Conservation (phyloP, 2,329 filamentous ascomycete species). For the Pyrenochaeta sp. region DNA sequence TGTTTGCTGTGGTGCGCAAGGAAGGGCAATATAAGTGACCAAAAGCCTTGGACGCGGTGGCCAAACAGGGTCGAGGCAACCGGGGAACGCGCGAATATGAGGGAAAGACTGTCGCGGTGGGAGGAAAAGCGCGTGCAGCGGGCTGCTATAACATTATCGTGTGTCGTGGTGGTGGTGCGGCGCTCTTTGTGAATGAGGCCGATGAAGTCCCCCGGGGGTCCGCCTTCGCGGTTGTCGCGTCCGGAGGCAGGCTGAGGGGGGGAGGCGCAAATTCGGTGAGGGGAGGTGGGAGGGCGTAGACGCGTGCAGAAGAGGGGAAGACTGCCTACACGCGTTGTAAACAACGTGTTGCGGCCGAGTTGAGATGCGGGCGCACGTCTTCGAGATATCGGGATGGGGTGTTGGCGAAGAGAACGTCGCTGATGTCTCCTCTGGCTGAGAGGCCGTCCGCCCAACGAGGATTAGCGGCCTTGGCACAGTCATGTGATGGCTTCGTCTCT, state of each 20-base stretch:
- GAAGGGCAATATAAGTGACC: constrained; percentile 14
- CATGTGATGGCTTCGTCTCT: constrained; percentile 22
- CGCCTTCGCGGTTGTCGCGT: constrained; percentile 44
- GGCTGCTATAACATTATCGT: constrained; percentile 48
- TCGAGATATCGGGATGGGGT: constrained; percentile 41
- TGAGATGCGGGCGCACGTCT: constrained; percentile 46
- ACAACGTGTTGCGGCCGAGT: constrained; percentile 46
- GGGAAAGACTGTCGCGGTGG: constrained; percentile 35
- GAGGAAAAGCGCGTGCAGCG: constrained; percentile 31
- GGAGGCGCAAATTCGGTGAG: constrained; percentile 37
- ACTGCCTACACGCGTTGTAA: constrained; percentile 43
- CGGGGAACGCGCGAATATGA: constrained; percentile 30
- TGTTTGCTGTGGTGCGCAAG: constrained; percentile 25
- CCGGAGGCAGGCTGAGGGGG: constrained; percentile 36
- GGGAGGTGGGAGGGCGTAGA: constrained; percentile 32
- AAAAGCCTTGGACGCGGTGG: constrained; percentile 27
- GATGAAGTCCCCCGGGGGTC: constrained; percentile 42
- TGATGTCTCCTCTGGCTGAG: constrained; percentile 5
- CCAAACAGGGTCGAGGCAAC: constrained; percentile 20
- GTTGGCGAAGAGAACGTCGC: constrained; percentile 29
- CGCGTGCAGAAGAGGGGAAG: constrained; percentile 33
- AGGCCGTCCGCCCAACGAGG: constrained; percentile 1
- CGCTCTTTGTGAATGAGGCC: constrained; percentile 37
- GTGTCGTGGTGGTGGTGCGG: constrained; percentile 36
- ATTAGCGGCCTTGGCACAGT: constrained; percentile 23